Base-by-base conservation (phyloP, 108 stramenopile species). In the Skeletonema grethae region DNA sequence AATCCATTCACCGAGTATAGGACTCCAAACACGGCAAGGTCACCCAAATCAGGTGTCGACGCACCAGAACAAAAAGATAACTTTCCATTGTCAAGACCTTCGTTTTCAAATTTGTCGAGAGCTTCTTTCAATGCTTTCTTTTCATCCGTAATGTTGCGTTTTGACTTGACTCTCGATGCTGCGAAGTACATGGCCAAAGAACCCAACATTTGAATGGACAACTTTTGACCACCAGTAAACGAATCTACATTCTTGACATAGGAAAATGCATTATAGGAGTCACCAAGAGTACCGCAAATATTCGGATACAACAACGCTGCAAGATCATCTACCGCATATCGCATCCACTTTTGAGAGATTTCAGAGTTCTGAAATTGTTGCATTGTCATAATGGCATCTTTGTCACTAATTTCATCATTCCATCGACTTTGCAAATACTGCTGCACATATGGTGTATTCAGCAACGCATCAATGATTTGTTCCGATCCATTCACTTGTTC, bases 221-320 rank as follows among this genome's bases (percentile, higher is more conserved):
- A 41, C 57, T 83, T 84, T 85, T 93, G 86, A 4, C 84, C 13
- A n/a, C 63, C 25, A 2, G 83, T 77, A 69, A 94, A 96, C 7
- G 72, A 55, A 41, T 77, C 73, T 2, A 83, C 82, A 24, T 82
- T 35, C 11, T 89, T 76, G n/a, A 96, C 94, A 74, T 96, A 97
- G 0, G 55, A 75, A 83, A 97, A 97, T 11, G 95, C 89, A 28
- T 84, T 50, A 31, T 85, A 92, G 10, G 94, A 87, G 66, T 95
- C 88, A 29, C 71, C 24, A 50, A 91, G 59, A 7, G 90, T 86
- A 5, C 88, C 77, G 48, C 95, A 96, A 38, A 98, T 86, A 71
- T 98, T 98, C 41, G 96, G 95, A 79, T 95, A 94, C 38, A 98
- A 69, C 8, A 95, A 57, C 15, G 87, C 74, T n/a, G 91, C 95